Evolutionary conservation across 179 eudicot species (phyloP), one percentile per base, ranked within the genome.

Genomic region (Sideroxylon spinosum): DNA sequence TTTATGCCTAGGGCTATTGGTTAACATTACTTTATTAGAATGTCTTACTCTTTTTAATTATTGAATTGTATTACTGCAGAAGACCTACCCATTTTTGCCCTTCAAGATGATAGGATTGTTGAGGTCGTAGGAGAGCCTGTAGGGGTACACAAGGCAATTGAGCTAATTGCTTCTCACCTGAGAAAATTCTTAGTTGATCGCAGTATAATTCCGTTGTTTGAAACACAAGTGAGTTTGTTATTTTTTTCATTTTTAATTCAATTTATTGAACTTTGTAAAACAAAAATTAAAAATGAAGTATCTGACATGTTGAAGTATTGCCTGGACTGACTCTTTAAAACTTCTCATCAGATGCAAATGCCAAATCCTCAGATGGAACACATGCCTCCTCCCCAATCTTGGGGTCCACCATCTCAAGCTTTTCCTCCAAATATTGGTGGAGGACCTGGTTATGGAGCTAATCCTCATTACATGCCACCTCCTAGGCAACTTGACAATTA

Each of bases 181-280:
- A 87, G 98, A 81, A 95, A 88, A 86, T 95, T 93, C 86, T 87
- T 95, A 81, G 98, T 95, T 84, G 99, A 95, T 82, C 91, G 96
- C 69, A 85, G 92, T 83, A 84, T 95, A 48, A 84, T 93, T 73
- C 83, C 93, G 23, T 25, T 95, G 67, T 90, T 95, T 77, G 99
- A 95, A 82, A 87, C 80, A 86, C 94, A 90, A 87, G 99, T 92
- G 88, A 82, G 84, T 52, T 25, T n/a, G 10, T 66, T 62, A 29
- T 76, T 29, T 52, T 29, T 52, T 66, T 23, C 20, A 20, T 82
- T 16, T 25, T 19, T 9, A 53, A 67, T 23, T 73, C 17, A 67
- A 23, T 22, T 37, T 61, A 13, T 46, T 68, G 63, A 9, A n/a
- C 63, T 59, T 14, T 3, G 46, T 14, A 26, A 55, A 25, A 25